Conservation (phyloP, 2,329 filamentous ascomycete species). For the Sarocladiaceae sp. region DNA sequence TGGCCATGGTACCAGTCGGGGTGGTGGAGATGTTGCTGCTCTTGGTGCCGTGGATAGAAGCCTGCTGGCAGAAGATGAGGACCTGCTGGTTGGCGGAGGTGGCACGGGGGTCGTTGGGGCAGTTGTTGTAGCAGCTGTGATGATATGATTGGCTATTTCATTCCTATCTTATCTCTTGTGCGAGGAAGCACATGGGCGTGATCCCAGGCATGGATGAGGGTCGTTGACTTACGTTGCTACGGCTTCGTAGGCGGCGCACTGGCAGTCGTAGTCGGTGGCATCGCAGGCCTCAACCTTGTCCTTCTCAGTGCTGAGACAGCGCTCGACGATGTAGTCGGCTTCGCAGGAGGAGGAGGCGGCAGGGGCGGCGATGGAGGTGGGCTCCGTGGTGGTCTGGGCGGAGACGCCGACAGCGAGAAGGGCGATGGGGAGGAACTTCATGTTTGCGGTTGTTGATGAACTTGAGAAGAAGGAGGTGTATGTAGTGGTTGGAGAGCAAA, state of each 20-base stretch:
- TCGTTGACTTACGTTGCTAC: constrained; percentile 37
- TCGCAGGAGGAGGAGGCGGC: constrained; percentile 27
- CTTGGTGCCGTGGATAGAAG: constrained; percentile 34
- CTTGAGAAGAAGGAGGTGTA: constrained; percentile 2
- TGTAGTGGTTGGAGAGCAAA: not conserved
- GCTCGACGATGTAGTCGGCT: constrained; percentile 41
- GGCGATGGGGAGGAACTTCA: constrained; percentile 40
- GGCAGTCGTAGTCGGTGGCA: constrained; percentile 38
- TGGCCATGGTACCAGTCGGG: constrained; percentile 17
- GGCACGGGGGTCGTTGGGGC: constrained; percentile 40
- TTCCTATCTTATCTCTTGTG: not conserved
- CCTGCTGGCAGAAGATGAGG: constrained; percentile 38
- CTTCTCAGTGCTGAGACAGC: constrained; percentile 35
- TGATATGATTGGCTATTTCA: constrained; percentile 8
- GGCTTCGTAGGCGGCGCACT: constrained; percentile 36
- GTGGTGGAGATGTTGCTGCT: constrained; percentile 19
- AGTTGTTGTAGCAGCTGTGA: constrained; percentile 49
- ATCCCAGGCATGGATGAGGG: not conserved
- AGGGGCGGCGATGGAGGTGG: constrained; percentile 8
- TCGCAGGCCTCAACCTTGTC: constrained; percentile 32
- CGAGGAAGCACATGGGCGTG: not conserved
- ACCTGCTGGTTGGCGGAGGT: constrained; percentile 29
- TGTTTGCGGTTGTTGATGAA: constrained; percentile 18
- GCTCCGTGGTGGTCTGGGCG: constrained; percentile 22
- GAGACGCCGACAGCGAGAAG: constrained; percentile 30